Conservation (phyloP, 768 basidiomycete species). For the Auricularia auricula-judae region DNA sequence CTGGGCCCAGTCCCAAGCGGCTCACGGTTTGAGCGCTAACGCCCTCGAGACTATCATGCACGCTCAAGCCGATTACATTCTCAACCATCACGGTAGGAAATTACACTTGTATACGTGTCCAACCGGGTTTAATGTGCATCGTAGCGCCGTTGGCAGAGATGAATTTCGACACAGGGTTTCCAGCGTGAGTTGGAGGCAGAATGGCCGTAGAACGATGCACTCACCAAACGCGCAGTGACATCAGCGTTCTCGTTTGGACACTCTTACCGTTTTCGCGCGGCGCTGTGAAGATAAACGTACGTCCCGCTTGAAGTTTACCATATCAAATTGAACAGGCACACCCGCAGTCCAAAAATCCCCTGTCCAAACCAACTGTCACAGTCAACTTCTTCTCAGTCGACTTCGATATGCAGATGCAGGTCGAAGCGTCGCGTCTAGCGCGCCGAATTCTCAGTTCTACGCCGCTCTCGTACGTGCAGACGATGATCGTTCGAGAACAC, state of each 20-base stretch:
- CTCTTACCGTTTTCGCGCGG: conserved; percentile 47
- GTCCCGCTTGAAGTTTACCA: neutral
- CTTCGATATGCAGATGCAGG: conserved; percentile 39
- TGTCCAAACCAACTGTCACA: conserved; percentile 32
- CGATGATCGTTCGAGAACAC: neutral
- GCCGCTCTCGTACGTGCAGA: conserved; percentile 28
- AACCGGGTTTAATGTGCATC: neutral
- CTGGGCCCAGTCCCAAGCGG: conserved; percentile 36
- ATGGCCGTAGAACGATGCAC: neutral
- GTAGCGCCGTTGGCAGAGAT: conserved; percentile 37
- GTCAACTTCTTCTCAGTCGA: conserved; percentile 42
- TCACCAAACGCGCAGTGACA: conserved; percentile 16
- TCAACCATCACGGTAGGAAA: conserved; percentile 29
- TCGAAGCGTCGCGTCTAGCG: conserved; percentile 34
- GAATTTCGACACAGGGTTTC: conserved; percentile 37
- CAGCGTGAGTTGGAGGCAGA: conserved; percentile 25
- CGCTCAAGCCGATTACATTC: conserved; percentile 36
- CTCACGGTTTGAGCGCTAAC: conserved; percentile 25
- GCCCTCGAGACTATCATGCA: conserved; percentile 33
- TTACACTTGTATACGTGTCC: too few relatives aligned
- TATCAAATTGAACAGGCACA: neutral
- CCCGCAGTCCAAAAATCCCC: conserved; percentile 34
- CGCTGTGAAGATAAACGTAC: conserved; percentile 34
- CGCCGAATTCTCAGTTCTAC: conserved; percentile 30
- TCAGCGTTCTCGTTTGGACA: conserved; percentile 43